phyloP scores from a whole-genome alignment of 1,284 basidiomycete species.

The Ceratobasidium sp. region DNA sequence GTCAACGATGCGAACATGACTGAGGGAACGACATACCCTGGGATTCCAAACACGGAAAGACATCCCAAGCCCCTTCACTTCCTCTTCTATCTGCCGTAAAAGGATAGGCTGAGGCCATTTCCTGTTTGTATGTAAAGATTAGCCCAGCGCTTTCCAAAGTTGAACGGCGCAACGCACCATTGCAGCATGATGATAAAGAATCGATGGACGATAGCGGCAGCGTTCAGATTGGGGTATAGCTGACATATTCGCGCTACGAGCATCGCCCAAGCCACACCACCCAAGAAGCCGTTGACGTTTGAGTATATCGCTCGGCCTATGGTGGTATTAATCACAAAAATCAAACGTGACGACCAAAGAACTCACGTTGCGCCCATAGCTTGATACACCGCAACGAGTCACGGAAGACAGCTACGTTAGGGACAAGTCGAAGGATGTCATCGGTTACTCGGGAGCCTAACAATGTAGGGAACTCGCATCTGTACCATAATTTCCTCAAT shows the following conservation, averaged over 20 bases:
- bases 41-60: conserved; percentile 99
- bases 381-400: conserved; percentile 96
- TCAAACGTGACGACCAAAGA: conserved; percentile 5
- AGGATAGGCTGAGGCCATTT: conserved; percentile 98
- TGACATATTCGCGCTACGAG: conserved; percentile 99
- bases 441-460: conserved; percentile 95
- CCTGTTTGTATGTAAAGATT: conserved; percentile 62
- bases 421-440: conserved; percentile 95
- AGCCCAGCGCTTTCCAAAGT: neutral
- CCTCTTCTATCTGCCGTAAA: conserved; percentile 96
- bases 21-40: conserved; percentile 66
- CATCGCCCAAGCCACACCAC: conserved; percentile 99
- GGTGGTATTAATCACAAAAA: neutral
- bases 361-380: conserved; percentile 94
- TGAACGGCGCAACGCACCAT: conserved; percentile 72
- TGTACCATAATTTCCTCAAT: neutral
- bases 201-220: conserved; percentile 95
- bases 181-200: conserved; percentile 98
- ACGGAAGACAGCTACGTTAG: conserved; percentile 94
- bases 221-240: conserved; percentile 94
- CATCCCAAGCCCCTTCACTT: conserved; percentile 61
- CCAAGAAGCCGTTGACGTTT: conserved; percentile 97
- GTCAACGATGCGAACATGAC: neutral
- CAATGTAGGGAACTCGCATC: neutral
- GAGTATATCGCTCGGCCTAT: conserved; percentile 95